Evolutionary conservation across 2,329 filamentous ascomycete genomes (phyloP).

Genomic region (Akanthomyces dipterigenus): DNA sequence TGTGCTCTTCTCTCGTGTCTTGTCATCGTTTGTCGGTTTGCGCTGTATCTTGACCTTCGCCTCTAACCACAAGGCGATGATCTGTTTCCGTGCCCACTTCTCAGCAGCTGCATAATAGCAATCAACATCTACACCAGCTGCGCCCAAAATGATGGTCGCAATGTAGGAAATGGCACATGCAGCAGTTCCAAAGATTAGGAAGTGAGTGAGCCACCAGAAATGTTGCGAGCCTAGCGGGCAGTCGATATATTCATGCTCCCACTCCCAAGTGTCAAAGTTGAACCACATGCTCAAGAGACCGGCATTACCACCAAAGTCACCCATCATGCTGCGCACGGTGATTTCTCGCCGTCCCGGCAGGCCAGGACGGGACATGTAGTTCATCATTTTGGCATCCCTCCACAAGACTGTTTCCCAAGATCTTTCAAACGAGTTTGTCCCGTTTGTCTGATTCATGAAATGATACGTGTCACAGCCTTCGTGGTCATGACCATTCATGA

Average conservation of each 20-base stretch:
- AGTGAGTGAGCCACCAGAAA: slow-evolving; percentile 88
- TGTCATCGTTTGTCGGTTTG: background rate
- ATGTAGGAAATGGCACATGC: slow-evolving; percentile 23
- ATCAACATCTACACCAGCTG: slow-evolving; percentile 30
- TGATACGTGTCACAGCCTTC: slow-evolving; percentile 89
- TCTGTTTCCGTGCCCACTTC: slow-evolving; percentile 7
- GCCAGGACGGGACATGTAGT: slow-evolving; percentile 34
- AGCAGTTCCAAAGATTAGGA: slow-evolving; percentile 53
- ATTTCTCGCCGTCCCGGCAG: slow-evolving; percentile 72
- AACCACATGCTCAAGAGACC: slow-evolving; percentile 89
- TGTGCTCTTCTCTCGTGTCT: background rate
- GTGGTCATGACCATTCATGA: slow-evolving; percentile 93
- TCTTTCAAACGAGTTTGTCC: slow-evolving; percentile 31
- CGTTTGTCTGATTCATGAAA: slow-evolving; percentile 59
- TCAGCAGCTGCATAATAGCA: slow-evolving; percentile 17
- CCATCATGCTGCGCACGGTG: slow-evolving; percentile 98
- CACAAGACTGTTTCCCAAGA: slow-evolving; percentile 46
- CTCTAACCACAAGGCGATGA: background rate
- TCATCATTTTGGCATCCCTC: slow-evolving; percentile 34
- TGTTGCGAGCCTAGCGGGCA: slow-evolving; percentile 82
- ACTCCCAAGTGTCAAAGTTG: slow-evolving; percentile 63
- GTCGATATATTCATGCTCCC: slow-evolving; percentile 73
- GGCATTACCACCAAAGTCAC: slow-evolving; percentile 85
- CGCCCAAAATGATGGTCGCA: slow-evolving; percentile 20
- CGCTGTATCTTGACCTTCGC: background rate